phyloP scores from a whole-genome alignment of 495 filamentous ascomycete genomes.

The Xylaria bambusicola region DNA sequence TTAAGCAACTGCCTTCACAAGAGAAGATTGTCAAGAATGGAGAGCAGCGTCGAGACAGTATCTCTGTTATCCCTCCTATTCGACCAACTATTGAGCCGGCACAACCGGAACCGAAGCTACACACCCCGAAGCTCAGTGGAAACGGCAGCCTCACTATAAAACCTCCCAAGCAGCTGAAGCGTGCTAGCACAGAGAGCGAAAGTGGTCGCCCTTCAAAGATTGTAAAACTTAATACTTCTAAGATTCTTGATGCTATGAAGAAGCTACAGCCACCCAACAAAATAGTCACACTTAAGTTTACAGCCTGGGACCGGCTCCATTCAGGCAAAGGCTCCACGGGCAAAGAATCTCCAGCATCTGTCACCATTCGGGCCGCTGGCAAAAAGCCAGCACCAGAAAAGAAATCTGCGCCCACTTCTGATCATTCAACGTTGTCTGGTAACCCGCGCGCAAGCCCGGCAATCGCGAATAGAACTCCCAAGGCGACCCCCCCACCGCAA shows the following conservation, averaged over 20 bases:
- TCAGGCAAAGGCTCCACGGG: slow-evolving; percentile 14
- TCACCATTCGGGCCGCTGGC: slow-evolving; percentile 5
- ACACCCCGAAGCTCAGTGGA: slow-evolving; percentile 24
- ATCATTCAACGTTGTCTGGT: not conserved
- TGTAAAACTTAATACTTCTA: slow-evolving; percentile 34
- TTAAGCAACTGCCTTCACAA: slow-evolving; percentile 11
- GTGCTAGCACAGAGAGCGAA: slow-evolving; percentile 29
- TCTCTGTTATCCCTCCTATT: slow-evolving; percentile 28
- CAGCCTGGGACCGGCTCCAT: slow-evolving; percentile 26
- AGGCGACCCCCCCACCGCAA: slow-evolving; percentile 13
- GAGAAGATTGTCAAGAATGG: slow-evolving; percentile 25
- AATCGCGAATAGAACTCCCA: not conserved
- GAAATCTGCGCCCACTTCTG: slow-evolving; percentile 1
- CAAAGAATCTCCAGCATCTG: slow-evolving; percentile 15
- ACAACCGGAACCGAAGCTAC: slow-evolving; percentile 23
- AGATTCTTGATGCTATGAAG: slow-evolving; percentile 22
- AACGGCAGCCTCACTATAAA: slow-evolving; percentile 22
- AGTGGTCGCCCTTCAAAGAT: slow-evolving; percentile 41
- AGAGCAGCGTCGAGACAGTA: slow-evolving; percentile 26
- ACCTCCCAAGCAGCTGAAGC: slow-evolving; percentile 24
- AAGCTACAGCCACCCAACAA: slow-evolving; percentile 17
- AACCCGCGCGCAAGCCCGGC: slow-evolving; percentile 5
- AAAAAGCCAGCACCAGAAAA: slow-evolving; percentile 13
- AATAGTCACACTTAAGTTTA: slow-evolving; percentile 28
- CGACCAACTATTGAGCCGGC: slow-evolving; percentile 27